Base-by-base conservation (phyloP, 208 protist genomes). In the Trypanosoma conorhini region DNA sequence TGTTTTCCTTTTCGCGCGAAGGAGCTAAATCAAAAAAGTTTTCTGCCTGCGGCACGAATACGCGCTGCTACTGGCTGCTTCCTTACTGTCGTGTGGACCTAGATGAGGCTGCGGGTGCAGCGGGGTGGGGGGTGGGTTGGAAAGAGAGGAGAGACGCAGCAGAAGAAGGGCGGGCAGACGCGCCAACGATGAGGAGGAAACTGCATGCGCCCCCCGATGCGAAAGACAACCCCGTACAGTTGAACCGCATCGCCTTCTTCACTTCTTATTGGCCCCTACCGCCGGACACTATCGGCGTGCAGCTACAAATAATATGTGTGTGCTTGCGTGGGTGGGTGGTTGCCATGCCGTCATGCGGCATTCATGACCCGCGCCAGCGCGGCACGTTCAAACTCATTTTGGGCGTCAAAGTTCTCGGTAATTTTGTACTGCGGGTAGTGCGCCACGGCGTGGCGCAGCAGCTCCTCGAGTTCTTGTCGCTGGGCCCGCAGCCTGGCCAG, bases 341-440 rank as follows among this genome's bases (percentile, higher is more conserved):
- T 46, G 42, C 42, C 42, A 13, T 46, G 24, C 0, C 5, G 5
- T 50, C 31, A 58, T 17, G 42, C 21, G 9, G 21, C 21, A 42
- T 19, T 15, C 28, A 40, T 26, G 28, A 70, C 19, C 60, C 64
- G 30, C 22, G 26, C 50, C 31, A 70, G 44, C 30, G 64, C 64
- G 17, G 46, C 19, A 33, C 64, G 64, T 1, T 70, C 64, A 51
- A 52, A 21, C n/a, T 61, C 52, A 42, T 50, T 48, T 8, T 51
- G 0, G 5, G 19, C 52, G 31, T 70, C 54, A 61, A 70, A 70
- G 1, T 31, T 17, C 0, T 24, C 52, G 13, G n/a, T 0, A 22
- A 58, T 51, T 0, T 51, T 46, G 28, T 61, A 70, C 50, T 70
- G 33, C 30, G 22, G 64, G 22, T 58, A 46, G 19, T 51, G 13